Evolutionary conservation across 208 protist genomes (phyloP), one percentile per base, ranked within the genome.

Genomic region (Trypanosoma congolense): DNA sequence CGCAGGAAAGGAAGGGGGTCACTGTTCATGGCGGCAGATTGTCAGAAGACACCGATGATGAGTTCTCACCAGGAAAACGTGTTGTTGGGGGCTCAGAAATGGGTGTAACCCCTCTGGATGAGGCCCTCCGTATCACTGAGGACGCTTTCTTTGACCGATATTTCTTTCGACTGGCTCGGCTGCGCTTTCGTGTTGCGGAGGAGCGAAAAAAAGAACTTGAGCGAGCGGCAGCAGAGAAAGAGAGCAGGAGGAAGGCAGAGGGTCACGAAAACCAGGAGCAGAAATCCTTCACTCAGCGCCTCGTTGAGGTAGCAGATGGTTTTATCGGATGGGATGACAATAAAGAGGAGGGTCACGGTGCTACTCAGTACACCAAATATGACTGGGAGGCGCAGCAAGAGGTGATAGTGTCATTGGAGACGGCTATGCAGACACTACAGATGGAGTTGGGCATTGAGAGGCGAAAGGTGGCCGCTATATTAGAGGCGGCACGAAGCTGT

Each of bases 91-190:
- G 42, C 16, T 14, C 4, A 21, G 24, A 38, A 38, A 42, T 16
- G 25, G 35, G 16, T 3, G 19, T 44, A 29, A 50, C 30, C 10
- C 30, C 46, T 4, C 45, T 52, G 30, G 29, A 44, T 16, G 24
- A 46, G 4, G 51, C 44, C 1, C 18, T 24, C 4, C 56, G 60
- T 19, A 49, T 92, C 1, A 73, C 43, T 4, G 76, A 84, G 48
- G 76, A 89, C 56, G 70, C 62, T n/a, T 92, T 92, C 45, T 88
- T 92, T 60, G 77, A 88, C 33, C 84, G 80, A 19, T 92, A 92
- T 67, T 89, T 89, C 57, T 89, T 92, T 55, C 80, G 80, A 22
- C 79, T 92, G n/a, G 60, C 70, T 19, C 77, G 89, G 74, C 67
- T 88, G 49, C 84, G 84, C 4, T 41, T 62, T 19, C 66, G 61